Conservation (phyloP, 495 filamentous ascomycete genomes). For the Opeltia flavorubescens region DNA sequence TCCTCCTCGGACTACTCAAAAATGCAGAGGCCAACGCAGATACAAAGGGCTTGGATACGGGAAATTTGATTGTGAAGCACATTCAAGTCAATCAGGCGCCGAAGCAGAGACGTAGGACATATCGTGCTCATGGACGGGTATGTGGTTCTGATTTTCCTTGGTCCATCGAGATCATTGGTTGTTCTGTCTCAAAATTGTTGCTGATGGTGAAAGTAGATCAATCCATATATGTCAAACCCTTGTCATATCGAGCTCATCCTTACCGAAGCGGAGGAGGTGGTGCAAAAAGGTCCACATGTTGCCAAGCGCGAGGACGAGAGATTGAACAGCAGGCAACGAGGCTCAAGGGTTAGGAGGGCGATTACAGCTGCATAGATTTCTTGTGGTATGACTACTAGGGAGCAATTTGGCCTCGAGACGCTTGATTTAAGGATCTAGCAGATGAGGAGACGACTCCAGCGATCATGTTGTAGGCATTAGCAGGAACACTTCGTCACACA, state of each 20-base stretch:
- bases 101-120: slow-evolving; percentile 94
- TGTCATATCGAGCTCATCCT: slow-evolving; percentile 99
- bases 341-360: slow-evolving; percentile 58
- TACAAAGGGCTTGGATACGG: slow-evolving; percentile 95
- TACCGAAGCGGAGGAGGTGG: slow-evolving; percentile 84
- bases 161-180: no score
- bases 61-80: slow-evolving; percentile 94
- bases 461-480: no score
- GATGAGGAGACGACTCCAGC: no score
- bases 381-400: slow-evolving; percentile 3
- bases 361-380: slow-evolving; percentile 61
- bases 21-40: slow-evolving; percentile 99
- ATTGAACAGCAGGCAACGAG: slow-evolving; percentile 80
- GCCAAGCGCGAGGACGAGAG: slow-evolving; percentile 44
- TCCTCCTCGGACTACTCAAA: slow-evolving; percentile 91
- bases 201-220: slow-evolving; percentile 64
- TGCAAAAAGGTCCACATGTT: slow-evolving; percentile 60
- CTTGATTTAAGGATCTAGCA: no score
- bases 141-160: slow-evolving; percentile 24
- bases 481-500: no score
- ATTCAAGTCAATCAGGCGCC: slow-evolving; percentile 99
- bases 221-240: slow-evolving; percentile 99
- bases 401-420: neutral
- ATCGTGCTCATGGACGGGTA: slow-evolving; percentile 99
- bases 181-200: neutral